A percentile compares a stretch with the other conserved stretches of the same genome.
Conservation (phyloP, 2,329 filamentous ascomycete species). For the Aureobasidium sp. region DNA sequence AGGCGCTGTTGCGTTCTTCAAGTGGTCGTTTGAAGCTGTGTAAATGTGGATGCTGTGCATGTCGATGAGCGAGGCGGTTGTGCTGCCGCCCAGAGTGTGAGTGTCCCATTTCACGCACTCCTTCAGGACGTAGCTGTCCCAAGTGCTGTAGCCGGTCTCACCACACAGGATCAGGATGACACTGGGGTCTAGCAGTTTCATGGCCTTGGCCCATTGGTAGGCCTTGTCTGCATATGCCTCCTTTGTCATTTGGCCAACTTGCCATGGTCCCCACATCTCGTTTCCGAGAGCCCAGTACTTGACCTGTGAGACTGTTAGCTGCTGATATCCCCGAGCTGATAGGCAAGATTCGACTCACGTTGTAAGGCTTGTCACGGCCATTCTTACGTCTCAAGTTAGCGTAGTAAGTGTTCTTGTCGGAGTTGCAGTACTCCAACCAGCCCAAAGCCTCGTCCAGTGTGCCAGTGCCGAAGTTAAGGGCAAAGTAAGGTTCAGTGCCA, state of each 20-base stretch:
- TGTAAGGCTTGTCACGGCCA: slow-evolving; percentile 67
- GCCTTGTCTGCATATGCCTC: slow-evolving; percentile 61
- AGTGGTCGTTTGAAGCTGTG: slow-evolving; percentile 47
- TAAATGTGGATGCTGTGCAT: slow-evolving; percentile 79
- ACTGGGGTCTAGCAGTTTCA: slow-evolving; percentile 61
- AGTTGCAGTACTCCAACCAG: slow-evolving; percentile 85
- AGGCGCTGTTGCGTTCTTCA: slow-evolving; percentile 53
- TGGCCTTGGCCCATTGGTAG: slow-evolving; percentile 62
- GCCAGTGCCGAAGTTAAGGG: slow-evolving; percentile 71
- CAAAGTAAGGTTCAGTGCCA: slow-evolving; percentile 68
- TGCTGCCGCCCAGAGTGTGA: slow-evolving; percentile 41
- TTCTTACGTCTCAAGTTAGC: slow-evolving; percentile 70
- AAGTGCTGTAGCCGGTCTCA: slow-evolving; percentile 57
- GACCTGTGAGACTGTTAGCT: slow-evolving; percentile 27
- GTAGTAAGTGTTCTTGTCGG: slow-evolving; percentile 66
- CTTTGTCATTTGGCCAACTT: slow-evolving; percentile 59
- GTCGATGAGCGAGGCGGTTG: slow-evolving; percentile 50
- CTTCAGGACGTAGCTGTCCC: slow-evolving; percentile 67
- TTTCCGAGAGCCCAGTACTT: slow-evolving; percentile 85
- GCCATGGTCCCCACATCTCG: slow-evolving; percentile 58
- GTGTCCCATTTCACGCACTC: slow-evolving; percentile 50
- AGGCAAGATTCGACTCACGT: slow-evolving; percentile 31
- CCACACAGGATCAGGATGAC: slow-evolving; percentile 67
- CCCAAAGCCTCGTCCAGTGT: slow-evolving; percentile 46
- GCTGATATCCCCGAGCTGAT: background rate